Base-by-base conservation (phyloP, 495 filamentous ascomycete genomes). In the Penicillium waksmanii region DNA sequence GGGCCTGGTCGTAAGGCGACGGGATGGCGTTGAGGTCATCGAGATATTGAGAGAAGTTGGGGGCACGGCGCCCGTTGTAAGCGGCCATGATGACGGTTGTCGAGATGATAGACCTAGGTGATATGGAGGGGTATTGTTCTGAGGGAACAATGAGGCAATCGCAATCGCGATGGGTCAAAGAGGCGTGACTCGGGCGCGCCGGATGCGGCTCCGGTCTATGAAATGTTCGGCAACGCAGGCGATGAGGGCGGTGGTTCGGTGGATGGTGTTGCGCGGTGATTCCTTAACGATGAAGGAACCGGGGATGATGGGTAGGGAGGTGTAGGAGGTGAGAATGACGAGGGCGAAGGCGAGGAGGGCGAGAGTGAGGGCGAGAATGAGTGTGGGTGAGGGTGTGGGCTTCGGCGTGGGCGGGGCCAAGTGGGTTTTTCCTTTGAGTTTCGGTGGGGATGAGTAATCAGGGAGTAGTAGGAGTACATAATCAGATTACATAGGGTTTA, bases 41-140 rank as follows among this genome's bases (percentile, higher is more conserved):
- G 70, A 98, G 80, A 75, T 93, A 93, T 65, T 92, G 88, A 53
- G 91, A 90, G 67, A 96, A 90, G 70, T 93, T 96, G 61, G 90
- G 88, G 53, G 82, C 86, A 58, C 85, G 84, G 51, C 91, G 89
- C 59, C 82, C 84, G 69, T 82, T 84, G 82, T 84, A 92, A 63
- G 73, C 78, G 56, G 89, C 78, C 90, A 93, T 92, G 56, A 38
- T 70, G 70, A 55, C 10, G 1, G 2, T 3, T 44, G 43, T 52
- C 52, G 36, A 57, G 34, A 46, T 50, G 34, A 7, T 43, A 59
- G 17, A 31, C 2, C 4, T 8, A 19, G 23, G 36, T 11, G 43
- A 13, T 35, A 27, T 38, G 18, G 5, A 15, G 13, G 50, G 8
- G 2, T 48, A 19, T 54, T 33, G 50, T 38, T 47, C 19, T 48